A percentile compares a stretch with the other conserved stretches of the same genome.
These are phyloP conservation scores for Aspergillus tamarii DNA, from an alignment of 2,329 filamentous ascomycete species.

Conservation along the genomic window DNA sequence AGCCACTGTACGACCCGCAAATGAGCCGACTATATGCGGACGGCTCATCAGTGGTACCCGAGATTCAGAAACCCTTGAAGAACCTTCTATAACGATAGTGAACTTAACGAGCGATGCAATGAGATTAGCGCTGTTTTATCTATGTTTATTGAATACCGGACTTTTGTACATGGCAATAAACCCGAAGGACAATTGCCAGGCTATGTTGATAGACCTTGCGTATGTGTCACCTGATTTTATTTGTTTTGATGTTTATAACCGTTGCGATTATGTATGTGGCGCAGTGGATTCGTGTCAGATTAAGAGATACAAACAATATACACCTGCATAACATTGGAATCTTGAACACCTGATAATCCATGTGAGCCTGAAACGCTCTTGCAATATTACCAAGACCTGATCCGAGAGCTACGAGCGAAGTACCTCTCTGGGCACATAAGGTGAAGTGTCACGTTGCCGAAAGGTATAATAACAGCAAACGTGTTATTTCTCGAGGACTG, in stretches of 20 bases:
- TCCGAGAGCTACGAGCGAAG: too few species aligned
- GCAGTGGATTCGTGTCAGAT: not conserved
- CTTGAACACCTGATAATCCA: too few species aligned
- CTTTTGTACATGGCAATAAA: not conserved
- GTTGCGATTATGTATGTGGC: not conserved
- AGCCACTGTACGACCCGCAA: conserved; percentile 54
- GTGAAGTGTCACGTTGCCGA: too few species aligned
- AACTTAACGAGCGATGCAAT: not conserved
- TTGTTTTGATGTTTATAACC: not conserved
- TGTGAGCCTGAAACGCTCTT: too few species aligned
- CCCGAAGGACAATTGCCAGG: not conserved
- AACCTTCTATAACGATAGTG: conserved; percentile 16
- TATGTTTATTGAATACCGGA: not conserved
- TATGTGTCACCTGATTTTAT: not conserved
- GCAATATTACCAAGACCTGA: too few species aligned
- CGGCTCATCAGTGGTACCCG: conserved; percentile 9
- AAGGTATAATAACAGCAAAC: too few species aligned
- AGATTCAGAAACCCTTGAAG: conserved; percentile 14
- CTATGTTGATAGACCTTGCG: not conserved
- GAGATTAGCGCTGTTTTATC: not conserved
- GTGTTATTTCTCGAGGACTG: not conserved
- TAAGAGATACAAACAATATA: not conserved
- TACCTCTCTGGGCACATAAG: too few species aligned
- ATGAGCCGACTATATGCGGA: conserved; percentile 39
- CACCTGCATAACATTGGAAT: too few species aligned